Conservation (phyloP, 495 filamentous ascomycete genomes). For the Aspergillus ostianus region DNA sequence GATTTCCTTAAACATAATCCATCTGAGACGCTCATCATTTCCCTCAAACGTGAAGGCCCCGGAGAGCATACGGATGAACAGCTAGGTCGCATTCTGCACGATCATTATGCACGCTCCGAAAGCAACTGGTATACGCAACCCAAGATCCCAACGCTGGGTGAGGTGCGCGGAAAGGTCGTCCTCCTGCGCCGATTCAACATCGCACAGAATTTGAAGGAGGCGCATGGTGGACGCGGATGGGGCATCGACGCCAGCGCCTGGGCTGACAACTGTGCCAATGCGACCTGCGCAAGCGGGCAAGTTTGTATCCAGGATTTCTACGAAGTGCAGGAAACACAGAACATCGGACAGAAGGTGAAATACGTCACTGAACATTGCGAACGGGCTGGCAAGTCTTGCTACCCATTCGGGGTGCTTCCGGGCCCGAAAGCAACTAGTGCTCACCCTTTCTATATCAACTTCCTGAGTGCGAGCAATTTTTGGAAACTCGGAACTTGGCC, state of each 20-base stretch:
- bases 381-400: slow-evolving; percentile 55
- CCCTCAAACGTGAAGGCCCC: slow-evolving; percentile 85
- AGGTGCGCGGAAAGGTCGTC: slow-evolving; percentile 79
- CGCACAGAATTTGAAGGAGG: slow-evolving; percentile 54
- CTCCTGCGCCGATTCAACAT: slow-evolving; percentile 80
- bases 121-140: slow-evolving; percentile 77
- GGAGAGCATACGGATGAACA: slow-evolving; percentile 78
- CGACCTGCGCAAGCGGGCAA: slow-evolving; percentile 66
- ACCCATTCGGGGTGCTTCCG: slow-evolving; percentile 40
- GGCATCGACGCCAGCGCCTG: slow-evolving; percentile 81
- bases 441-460: slow-evolving; percentile 83
- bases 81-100: slow-evolving; percentile 65
- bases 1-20: slow-evolving; percentile 76
- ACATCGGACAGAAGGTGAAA: slow-evolving; percentile 77
- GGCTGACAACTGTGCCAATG: slow-evolving; percentile 85
- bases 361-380: slow-evolving; percentile 71
- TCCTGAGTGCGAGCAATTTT: slow-evolving; percentile 87
- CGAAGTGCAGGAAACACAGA: slow-evolving; percentile 72
- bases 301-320: slow-evolving; percentile 95
- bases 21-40: slow-evolving; percentile 79
- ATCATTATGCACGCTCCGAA: slow-evolving; percentile 64
- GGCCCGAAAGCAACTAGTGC: slow-evolving; percentile 34
- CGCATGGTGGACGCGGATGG: slow-evolving; percentile 65
- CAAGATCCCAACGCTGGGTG: slow-evolving; percentile 76
- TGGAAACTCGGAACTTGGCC: slow-evolving; percentile 92